phyloP scores from a whole-genome alignment of 1,284 basidiomycete species.

The Leccinum pallidistipes region DNA sequence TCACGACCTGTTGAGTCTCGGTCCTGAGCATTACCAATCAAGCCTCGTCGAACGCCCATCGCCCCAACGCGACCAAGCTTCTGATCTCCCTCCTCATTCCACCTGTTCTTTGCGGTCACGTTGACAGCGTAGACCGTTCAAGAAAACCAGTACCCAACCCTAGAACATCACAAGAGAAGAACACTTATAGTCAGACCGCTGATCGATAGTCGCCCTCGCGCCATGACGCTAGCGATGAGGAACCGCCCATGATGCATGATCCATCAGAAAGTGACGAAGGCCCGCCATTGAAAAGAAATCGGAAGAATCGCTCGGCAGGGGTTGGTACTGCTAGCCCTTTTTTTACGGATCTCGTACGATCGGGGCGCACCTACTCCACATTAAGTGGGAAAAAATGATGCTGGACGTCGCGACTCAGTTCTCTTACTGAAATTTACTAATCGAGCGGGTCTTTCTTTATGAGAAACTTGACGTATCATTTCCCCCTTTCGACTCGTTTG shows the following conservation, averaged over 20 bases:
- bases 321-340: not conserved
- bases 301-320: slow-evolving; percentile 9
- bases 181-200: not conserved
- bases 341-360: slow-evolving; percentile 6
- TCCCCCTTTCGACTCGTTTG: not conserved
- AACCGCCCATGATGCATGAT: not conserved
- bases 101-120: not conserved
- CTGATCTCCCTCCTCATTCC: not conserved
- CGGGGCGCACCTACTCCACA: slow-evolving; percentile 21
- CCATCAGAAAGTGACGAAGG: slow-evolving; percentile 23
- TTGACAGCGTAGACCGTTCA: not conserved
- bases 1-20: not conserved
- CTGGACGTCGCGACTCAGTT: not conserved
- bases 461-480: slow-evolving; percentile 16
- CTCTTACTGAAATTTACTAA: slow-evolving; percentile 12
- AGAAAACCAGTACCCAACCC: slow-evolving; percentile 31
- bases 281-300: slow-evolving; percentile 5
- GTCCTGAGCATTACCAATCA: not conserved
- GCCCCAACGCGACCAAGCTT: not conserved
- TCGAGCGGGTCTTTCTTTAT: not conserved
- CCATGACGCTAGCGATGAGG: slow-evolving; percentile 12
- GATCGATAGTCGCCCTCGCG: not conserved
- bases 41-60: not conserved
- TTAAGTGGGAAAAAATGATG: slow-evolving; percentile 4
- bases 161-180: not conserved